Base-by-base conservation (phyloP, 176 grass and related monocot species). In the Chloris gayana region DNA sequence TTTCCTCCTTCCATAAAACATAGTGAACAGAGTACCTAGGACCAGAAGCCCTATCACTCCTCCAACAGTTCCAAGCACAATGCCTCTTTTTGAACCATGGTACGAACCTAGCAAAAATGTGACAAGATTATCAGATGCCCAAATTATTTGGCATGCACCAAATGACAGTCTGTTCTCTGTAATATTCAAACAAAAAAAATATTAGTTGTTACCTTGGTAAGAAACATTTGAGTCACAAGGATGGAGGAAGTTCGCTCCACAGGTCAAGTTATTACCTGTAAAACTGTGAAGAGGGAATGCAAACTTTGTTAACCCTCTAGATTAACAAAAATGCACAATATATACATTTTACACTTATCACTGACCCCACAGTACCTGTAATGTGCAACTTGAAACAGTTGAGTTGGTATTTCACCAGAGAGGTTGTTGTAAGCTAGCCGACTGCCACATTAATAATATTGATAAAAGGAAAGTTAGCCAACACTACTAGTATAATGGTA, bases 361-460 rank as follows among this genome's bases (percentile, higher is more conserved):
- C 57, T 60, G 29, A 83, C 41, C 41, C 44, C 73, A 75, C 80
- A 70, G 78, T 98, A 98, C 96, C 95, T 99, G 88, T 95, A 99
- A 86, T 82, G 91, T 87, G 84, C 90, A 72, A 95, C 96, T 93
- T 91, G 77, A 88, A 95, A 99, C 35, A 99, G 84, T 25, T 64
- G 73, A 79, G 74, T 49, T 64, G 96, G 90, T 93, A 99, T 99
- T 84, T 85, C 82, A 84, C 92, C 96, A 50, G 84, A 89, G 33
- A 99, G 86, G 65, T 85, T 73, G 88, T 99, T 99, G 88, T 89
- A 93, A 34, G 96, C 96, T 78, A 99, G 82, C 24, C 90, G 86
- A 67, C 95, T 98, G 92, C 27, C 30, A 84, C 70, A 83, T 60
- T 35, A 67, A 30, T 59, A 59, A 25, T 27, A 29, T n/a, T n/a